Evolutionary conservation across 306 rosid genomes (phyloP), one percentile per base, ranked within the genome.

Genomic region (Inga oerstediana): DNA sequence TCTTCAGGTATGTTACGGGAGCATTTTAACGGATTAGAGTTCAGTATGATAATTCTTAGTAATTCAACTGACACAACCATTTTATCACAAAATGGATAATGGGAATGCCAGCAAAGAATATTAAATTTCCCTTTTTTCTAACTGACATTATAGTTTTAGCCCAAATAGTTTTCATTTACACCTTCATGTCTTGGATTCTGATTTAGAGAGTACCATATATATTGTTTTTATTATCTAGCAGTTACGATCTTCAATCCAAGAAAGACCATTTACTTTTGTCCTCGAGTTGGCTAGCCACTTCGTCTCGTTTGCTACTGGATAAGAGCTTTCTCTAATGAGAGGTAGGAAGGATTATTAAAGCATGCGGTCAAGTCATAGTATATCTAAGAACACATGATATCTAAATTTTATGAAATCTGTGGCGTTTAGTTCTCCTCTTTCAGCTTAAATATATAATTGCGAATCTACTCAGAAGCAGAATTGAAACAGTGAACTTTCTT

Each of bases 251-350:
- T 43, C 8, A 2, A 51, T 17, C 61, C 61, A 54, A 19, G 24
- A 19, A 14, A 52, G 59, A 52, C 20, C 61, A 54, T 19, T 19
- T 19, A 54, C 64, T 19, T 58, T n/a, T 58, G 13, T 19, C 64
- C 71, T 64, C 32, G 34, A 44, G 44, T 61, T 77, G 41, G 11
- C 16, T 61, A 15, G 45, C 27, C 10, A 17, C 44, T 43, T 24
- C 41, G 59, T 6, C 41, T 45, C n/a, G 37, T 52, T 46, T 72
- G 24, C 56, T 44, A 44, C 11, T 24, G 75, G 54, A 27, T 41
- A n/a, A 24, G 48, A 61, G 11, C 56, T 77, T 44, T 52, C 24
- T 24, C 56, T 76, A 2, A 41, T 59, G 80, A 77, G 72, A 77
- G 72, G 58, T 41, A 44, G 27, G 80, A 77, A 62, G 59, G 59